Percentiles rank a stretch among this genome's conserved stretches.
Evolutionary conservation across 352 stramenopile species (phyloP).

Genomic region (Vaucheria bursata): DNA sequence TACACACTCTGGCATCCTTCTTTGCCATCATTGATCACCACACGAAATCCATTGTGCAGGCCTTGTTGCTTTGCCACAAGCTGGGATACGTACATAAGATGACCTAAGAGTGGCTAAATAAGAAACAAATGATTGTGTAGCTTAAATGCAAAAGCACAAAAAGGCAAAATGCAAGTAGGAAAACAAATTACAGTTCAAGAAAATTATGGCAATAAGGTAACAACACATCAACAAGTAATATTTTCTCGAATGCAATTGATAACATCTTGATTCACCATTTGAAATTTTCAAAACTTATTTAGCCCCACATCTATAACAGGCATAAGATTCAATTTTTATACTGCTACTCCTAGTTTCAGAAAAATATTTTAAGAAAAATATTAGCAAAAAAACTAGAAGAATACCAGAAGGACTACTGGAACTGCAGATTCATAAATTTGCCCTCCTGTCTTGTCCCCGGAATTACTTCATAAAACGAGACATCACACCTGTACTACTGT

Average conservation of each 20-base stretch:
- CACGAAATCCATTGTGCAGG: conserved; percentile 78
- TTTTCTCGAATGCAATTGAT: neutral
- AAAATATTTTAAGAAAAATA: too few species aligned
- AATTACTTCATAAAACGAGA: too few species aligned
- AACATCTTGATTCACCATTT: neutral
- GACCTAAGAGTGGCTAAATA: conserved; percentile 67
- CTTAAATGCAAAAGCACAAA: neutral
- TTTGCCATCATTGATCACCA: conserved; percentile 94
- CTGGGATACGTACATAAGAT: conserved; percentile 86
- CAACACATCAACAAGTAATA: neutral
- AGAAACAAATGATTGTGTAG: too few species aligned
- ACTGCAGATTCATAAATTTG: too few species aligned
- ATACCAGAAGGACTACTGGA: too few species aligned
- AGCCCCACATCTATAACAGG: neutral
- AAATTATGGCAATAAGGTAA: neutral
- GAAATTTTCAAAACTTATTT: neutral
- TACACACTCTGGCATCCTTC: conserved; percentile 68
- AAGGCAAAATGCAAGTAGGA: neutral
- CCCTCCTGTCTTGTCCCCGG: too few species aligned
- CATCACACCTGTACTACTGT: too few species aligned
- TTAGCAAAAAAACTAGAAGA: too few species aligned
- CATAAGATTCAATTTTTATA: too few species aligned
- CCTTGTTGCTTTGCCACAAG: conserved; percentile 78
- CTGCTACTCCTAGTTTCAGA: too few species aligned
- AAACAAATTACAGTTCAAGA: neutral